Evolutionary conservation across 345 rosid genomes (phyloP), one percentile per base, ranked within the genome.

Genomic region (Cochlearia excelsa): DNA sequence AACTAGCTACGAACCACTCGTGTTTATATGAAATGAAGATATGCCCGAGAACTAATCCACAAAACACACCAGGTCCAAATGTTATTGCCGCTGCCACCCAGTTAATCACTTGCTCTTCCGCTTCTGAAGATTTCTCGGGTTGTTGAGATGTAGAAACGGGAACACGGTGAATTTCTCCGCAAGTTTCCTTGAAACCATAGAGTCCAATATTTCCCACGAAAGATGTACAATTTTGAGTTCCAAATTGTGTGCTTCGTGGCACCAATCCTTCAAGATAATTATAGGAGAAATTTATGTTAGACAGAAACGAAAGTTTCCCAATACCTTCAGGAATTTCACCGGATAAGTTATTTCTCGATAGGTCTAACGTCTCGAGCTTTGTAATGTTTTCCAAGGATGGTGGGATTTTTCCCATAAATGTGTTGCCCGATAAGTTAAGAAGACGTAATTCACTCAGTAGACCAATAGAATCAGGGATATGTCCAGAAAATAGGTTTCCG

Each of bases 321-420:
- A 64, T 51, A 27, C 7, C 9, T 52, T 0, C 47, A 53, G 51
- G 59, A 31, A 63, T 63, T 6, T 51, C 3, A 3, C 59, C 67
- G 23, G 54, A 34, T 1, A 64, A 37, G 44, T 42, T 45, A 11
- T 64, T 64, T 0, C 34, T 3, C 0, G 68, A 64, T 30, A 57
- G 26, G 26, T 58, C 63, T 45, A 58, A 26, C 1, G 42, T 9
- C 52, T 45, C 63, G 7, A 64, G 53, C 2, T 44, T 45, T 30
- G 53, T 44, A 0, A 53, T 34, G 34, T 44, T 53, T 3, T 3
- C 60, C 42, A 63, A 44, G 0, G 68, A 53, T 31, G 58, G 0
- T 41, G 68, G 60, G 31, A 63, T 63, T 0, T 26, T 26, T 1
- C 51, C 28, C 33, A 30, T 63, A 59, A 63, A 63, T 26, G 68